phyloP scores from a whole-genome alignment of 805 yeast genomes.

The Sugiyamaella mastotermitis region DNA sequence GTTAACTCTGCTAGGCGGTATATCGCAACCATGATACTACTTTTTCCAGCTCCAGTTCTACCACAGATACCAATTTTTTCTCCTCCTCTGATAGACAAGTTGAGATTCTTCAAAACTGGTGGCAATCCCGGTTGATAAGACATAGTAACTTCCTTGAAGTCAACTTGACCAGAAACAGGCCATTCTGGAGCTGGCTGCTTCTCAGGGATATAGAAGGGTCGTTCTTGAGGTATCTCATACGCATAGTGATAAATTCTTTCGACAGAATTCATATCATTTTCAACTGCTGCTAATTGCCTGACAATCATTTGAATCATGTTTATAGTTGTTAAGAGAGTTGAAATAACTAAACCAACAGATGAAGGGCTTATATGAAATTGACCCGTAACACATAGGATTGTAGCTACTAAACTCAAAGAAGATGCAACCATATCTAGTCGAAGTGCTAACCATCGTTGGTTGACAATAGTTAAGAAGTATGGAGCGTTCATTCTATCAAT shows the following conservation, averaged over 20 bases:
- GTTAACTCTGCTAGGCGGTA: conserved; percentile 60
- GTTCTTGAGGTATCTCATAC: conserved; percentile 54
- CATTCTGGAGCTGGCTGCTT: conserved; percentile 45
- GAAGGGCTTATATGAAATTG: conserved; percentile 57
- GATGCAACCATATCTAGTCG: conserved; percentile 53
- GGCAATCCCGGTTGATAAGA: conserved; percentile 63
- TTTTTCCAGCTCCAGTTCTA: conserved; percentile 86
- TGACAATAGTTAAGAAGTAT: conserved; percentile 54
- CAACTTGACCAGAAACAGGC: conserved; percentile 60
- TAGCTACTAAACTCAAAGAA: conserved; percentile 44
- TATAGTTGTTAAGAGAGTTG: conserved; percentile 51
- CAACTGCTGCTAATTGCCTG: conserved; percentile 62
- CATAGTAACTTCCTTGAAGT: conserved; percentile 52
- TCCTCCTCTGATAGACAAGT: conserved; percentile 43
- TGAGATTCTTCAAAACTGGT: conserved; percentile 52
- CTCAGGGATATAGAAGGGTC: conserved; percentile 44
- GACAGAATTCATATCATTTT: conserved; percentile 71
- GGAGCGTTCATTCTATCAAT: conserved; percentile 65
- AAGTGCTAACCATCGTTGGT: conserved; percentile 70
- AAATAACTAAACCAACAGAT: conserved; percentile 60
- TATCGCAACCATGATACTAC: conserved; percentile 66
- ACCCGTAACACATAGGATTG: conserved; percentile 54
- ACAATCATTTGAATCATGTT: conserved; percentile 55
- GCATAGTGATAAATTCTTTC: conserved; percentile 69
- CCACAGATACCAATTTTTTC: conserved; percentile 86